Base-by-base conservation (phyloP, 2,329 filamentous ascomycete species). In the Aspergillus nomiae region DNA sequence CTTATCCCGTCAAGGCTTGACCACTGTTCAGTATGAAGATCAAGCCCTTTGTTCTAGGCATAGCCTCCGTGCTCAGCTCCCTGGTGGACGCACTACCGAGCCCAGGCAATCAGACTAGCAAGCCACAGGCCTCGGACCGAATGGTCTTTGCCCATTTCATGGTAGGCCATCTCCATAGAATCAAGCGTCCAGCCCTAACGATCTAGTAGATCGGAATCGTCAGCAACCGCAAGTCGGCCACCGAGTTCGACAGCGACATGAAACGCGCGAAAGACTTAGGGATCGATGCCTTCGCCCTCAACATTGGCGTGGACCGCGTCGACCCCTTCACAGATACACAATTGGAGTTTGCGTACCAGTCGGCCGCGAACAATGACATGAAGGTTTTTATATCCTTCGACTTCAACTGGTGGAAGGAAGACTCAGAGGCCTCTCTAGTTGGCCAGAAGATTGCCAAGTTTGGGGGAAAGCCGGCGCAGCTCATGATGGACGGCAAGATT, bases 351-450 rank as follows among this genome's bases (percentile, higher is more conserved):
- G 84, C 84, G 1, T 86, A 85, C 64, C 72, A 81, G n/a, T 83
- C 83, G 0, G 83, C 84, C 4, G 77, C 78, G 10, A 75, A 75
- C 9, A 74, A 77, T 61, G 72, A 74, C 58, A 84, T 86, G 78
- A 84, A 85, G 58, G 82, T 85, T 12, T 85, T 86, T 60, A 81
- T 87, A 65, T 86, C 84, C 2, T 87, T 86, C 64, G 85, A 86
- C 74, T 86, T 85, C 71, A 84, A 85, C 74, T 82, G 80, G 79
- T 84, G 77, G 73, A 61, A 69, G 24, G 67, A 70, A 11, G 61
- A 69, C 8, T 36, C 51, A 12, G 72, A 83, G 46, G 77, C 78
- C 1, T 72, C 71, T 8, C 73, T 72, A 14, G 78, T 83, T 19
- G 83, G 82, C 1, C 70, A 75, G 50, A 83, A 82, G 68, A 77